A percentile compares a stretch with the other conserved stretches of the same genome.
Conservation (phyloP, 805 yeast genomes). For the Blastobotrys parvus region DNA sequence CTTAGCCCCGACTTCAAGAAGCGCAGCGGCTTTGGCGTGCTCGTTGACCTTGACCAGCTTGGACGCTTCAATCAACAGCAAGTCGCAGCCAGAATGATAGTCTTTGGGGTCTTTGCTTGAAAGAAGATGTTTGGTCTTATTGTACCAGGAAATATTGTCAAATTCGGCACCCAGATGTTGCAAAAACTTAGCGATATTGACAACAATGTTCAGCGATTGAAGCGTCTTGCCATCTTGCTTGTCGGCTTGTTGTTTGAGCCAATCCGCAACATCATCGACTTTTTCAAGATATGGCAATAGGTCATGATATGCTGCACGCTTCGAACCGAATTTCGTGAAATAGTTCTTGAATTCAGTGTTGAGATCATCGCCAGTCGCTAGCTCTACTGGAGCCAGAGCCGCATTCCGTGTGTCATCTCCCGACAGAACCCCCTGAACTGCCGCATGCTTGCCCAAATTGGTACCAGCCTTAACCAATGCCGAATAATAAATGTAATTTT, state of each 20-base stretch:
- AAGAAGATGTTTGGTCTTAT: conserved; percentile 31
- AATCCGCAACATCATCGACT: conserved; percentile 1
- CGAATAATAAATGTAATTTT: conserved; percentile 13
- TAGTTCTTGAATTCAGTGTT: conserved; percentile 30
- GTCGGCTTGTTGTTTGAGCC: not conserved
- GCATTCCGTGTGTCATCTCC: not conserved
- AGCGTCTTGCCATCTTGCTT: not conserved
- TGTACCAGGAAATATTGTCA: conserved; percentile 31
- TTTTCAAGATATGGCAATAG: conserved; percentile 31
- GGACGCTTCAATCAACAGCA: conserved; percentile 48
- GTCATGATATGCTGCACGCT: conserved; percentile 61
- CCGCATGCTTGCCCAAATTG: not conserved
- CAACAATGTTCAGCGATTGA: conserved; percentile 16
- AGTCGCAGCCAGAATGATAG: conserved; percentile 61
- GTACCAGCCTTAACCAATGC: conserved; percentile 2
- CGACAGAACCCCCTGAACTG: not conserved
- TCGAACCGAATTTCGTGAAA: conserved; percentile 39
- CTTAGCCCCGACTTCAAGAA: conserved; percentile 49
- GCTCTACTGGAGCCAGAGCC: not conserved
- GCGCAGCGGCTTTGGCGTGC: conserved; percentile 33
- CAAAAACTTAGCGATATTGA: conserved; percentile 43
- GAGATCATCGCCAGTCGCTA: not conserved
- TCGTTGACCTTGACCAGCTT: conserved; percentile 23
- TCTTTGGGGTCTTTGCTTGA: conserved; percentile 48
- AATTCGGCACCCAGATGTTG: conserved; percentile 22